Conservation (phyloP, 2,329 filamentous ascomycete species). For the Claviceps fusiformis region DNA sequence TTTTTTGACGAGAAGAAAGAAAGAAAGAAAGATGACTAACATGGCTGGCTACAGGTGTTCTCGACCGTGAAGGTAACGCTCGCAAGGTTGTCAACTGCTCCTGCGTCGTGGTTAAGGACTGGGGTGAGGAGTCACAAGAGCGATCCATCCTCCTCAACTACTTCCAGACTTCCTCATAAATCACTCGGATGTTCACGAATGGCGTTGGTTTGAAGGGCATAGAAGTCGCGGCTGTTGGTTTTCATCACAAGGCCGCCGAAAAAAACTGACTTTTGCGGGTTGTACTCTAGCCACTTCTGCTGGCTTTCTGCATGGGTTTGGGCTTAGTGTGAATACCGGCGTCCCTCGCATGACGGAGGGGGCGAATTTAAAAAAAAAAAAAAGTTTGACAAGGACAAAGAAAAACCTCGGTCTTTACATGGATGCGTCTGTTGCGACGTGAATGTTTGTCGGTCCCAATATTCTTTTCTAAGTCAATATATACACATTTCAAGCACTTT, state of each 20-base stretch:
- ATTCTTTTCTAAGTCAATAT: background rate
- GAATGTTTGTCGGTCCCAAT: background rate
- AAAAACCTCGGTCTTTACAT: background rate
- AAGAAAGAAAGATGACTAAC: conserved; percentile 15
- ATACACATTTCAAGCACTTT: background rate
- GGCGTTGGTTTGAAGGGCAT: conserved; percentile 25
- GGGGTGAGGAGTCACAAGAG: conserved; percentile 99
- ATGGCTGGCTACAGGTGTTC: conserved; percentile 53
- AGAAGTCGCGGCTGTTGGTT: conserved; percentile 23
- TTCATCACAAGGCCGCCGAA: conserved; percentile 17
- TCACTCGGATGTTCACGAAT: conserved; percentile 9
- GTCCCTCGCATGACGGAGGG: conserved; percentile 18
- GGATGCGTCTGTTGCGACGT: background rate
- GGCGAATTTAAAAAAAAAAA: conserved; percentile 22
- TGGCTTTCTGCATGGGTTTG: conserved; percentile 29
- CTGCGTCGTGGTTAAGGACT: conserved; percentile 98
- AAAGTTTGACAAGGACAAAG: background rate
- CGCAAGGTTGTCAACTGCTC: conserved; percentile 99
- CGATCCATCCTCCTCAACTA: conserved; percentile 99
- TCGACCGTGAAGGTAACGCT: conserved; percentile 98
- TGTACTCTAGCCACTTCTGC: conserved; percentile 34
- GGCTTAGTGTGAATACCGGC: conserved; percentile 19
- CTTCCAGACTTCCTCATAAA: conserved; percentile 84
- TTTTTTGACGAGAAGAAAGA: background rate
- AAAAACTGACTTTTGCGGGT: conserved; percentile 22